Evolutionary conservation across 306 rosid species (phyloP), one percentile per base, ranked within the genome.

Genomic region (Trifolium fragiferum): DNA sequence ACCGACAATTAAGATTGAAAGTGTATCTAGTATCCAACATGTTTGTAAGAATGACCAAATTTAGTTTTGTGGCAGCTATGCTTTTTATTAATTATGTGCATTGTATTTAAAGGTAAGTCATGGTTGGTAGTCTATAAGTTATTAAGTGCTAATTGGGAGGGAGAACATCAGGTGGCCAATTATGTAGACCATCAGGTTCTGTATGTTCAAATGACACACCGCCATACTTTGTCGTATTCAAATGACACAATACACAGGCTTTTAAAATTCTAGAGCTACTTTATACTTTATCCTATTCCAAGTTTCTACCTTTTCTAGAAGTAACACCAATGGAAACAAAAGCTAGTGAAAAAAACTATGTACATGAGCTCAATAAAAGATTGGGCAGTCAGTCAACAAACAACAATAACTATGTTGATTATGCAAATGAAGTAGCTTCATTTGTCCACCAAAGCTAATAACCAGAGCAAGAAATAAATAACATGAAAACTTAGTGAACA

Each of bases 391-490:
- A 41, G 21, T 47, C 58, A 59, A 62, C 54, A 68, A 66, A 58
- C n/a, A 74, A 51, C 25, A 13, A 13, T 50, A 61, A 15, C 74
- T 8, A 66, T 19, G 18, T 62, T 15, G 27, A 23, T 13, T 55
- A 53, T 9, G 43, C 35, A 74, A 68, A 57, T 58, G 58, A 68
- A 38, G 67, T 37, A 73, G 4, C 58, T 63, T 35, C 50, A 20
- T 23, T 44, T 44, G 9, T 47, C 40, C 0, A 18, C 14, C 25
- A 15, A 18, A 38, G 63, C 59, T 70, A 70, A 66, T 16, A 46
- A 59, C 71, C 51, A 49, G 51, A 70, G 59, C 46, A 35, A 67
- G 55, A 35, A 64, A 51, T 37, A 54, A 27, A 68, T 21, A 32
- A 37, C 5, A 21, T 30, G 21, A 72, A 72, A 49, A 32, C 66